These are phyloP conservation scores for Trichoderma harzianum DNA, from an alignment of 2,329 filamentous ascomycete species.

Conservation along the genomic window DNA sequence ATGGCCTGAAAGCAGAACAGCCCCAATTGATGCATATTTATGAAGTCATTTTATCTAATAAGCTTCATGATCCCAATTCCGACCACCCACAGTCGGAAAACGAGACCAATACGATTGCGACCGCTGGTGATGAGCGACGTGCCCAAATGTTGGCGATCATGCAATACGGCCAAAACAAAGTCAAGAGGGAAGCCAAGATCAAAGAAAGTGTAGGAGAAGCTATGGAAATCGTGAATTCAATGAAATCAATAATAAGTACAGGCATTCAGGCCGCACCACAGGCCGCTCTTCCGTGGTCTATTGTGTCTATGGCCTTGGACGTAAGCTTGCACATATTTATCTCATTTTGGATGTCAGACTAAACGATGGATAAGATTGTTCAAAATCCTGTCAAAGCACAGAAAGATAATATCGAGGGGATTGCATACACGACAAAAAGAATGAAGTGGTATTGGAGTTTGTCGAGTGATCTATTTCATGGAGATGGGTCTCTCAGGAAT, in stretches of 20 bases:
- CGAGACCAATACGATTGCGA: not conserved
- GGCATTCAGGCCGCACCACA: not conserved
- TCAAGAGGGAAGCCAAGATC: not conserved
- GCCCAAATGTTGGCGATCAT: not conserved
- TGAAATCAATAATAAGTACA: not conserved
- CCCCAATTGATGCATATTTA: not conserved
- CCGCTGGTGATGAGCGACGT: not conserved
- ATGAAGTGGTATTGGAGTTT: not conserved
- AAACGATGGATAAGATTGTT: not conserved
- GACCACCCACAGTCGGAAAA: not conserved
- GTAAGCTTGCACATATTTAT: not conserved
- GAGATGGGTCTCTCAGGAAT: not conserved
- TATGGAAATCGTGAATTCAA: not conserved
- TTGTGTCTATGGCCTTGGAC: not conserved
- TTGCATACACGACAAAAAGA: not conserved
- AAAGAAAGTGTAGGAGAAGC: not conserved
- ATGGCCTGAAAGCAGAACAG: not conserved
- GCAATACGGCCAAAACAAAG: not conserved
- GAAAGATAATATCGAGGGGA: not conserved
- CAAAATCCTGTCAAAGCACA: not conserved
- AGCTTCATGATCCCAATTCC: not conserved
- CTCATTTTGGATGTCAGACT: not conserved
- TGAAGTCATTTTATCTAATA: not conserved
- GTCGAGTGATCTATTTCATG: not conserved
- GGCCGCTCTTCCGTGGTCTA: not conserved